These are phyloP conservation scores for Periconia sp. DNA, from an alignment of 2,329 filamentous ascomycete genomes.

Conservation along the genomic window DNA sequence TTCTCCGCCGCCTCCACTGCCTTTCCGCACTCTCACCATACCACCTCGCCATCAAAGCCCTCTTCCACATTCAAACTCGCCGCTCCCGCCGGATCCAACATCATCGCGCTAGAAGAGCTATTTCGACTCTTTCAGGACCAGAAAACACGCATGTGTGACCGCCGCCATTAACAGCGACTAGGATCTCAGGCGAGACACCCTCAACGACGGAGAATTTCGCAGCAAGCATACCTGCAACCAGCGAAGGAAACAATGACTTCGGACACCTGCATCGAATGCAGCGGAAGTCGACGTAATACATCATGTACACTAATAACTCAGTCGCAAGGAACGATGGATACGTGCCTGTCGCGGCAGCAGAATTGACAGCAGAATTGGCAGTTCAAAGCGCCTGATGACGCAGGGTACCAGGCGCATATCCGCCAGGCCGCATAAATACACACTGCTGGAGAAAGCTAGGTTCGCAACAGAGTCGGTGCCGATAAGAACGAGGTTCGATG, in stretches of 20 bases:
- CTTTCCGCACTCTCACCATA: constrained; percentile 26
- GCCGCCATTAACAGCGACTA: constrained; percentile 14
- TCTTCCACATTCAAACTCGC: constrained; percentile 48
- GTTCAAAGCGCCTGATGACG: constrained; percentile 49
- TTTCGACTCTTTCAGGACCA: too few species aligned
- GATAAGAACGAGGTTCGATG: constrained; percentile 15
- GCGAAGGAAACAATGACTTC: constrained; percentile 16
- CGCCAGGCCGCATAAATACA: constrained; percentile 50
- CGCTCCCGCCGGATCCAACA: constrained; percentile 42
- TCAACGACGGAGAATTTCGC: constrained; percentile 25
- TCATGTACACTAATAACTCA: constrained; percentile 19
- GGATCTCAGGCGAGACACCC: constrained; percentile 21
- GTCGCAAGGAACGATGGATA: constrained; percentile 31
- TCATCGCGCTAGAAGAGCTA: constrained; percentile 38
- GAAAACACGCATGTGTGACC: constrained; percentile 22
- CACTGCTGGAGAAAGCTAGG: constrained; percentile 44
- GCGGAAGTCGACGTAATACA: constrained; percentile 24
- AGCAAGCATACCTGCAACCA: constrained; percentile 22
- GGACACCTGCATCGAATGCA: constrained; percentile 23
- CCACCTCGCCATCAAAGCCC: constrained; percentile 47
- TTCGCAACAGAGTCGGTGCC: constrained; percentile 23
- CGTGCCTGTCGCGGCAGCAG: constrained; percentile 27
- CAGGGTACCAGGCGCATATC: constrained; percentile 52
- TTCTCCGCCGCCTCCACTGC: constrained; percentile 10
- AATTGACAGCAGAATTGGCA: constrained; percentile 29